Conservation (phyloP, 2,329 filamentous ascomycete genomes). For the Pseudogymnoascus sp. region DNA sequence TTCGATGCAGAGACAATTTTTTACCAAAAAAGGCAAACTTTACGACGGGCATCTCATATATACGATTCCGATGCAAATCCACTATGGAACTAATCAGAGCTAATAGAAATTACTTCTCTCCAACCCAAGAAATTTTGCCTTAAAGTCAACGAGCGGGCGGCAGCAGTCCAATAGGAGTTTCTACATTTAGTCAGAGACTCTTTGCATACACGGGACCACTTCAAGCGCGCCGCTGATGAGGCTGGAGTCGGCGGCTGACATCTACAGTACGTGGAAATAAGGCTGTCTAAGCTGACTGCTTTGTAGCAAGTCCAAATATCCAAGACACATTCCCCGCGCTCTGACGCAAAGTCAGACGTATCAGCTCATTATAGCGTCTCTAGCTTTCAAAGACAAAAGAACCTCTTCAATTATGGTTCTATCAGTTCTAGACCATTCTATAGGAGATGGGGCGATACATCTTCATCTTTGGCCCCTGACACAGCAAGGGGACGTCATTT, state of each 20-base stretch:
- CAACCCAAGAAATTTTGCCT: not conserved
- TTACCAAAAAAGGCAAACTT: not conserved
- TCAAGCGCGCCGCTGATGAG: not conserved
- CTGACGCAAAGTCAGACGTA: not conserved
- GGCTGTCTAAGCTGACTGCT: not conserved
- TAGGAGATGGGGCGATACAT: not conserved
- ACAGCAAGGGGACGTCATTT: not conserved
- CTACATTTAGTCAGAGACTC: conserved; percentile 7
- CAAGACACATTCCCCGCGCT: not conserved
- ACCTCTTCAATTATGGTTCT: not conserved
- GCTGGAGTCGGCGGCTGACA: not conserved
- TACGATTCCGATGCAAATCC: not conserved
- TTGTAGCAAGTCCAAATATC: not conserved
- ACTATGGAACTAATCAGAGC: not conserved
- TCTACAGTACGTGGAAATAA: not conserved
- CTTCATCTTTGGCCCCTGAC: conserved; percentile 2
- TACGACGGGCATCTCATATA: conserved; percentile 2
- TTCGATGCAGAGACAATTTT: not conserved
- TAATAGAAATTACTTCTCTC: not conserved
- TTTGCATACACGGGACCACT: conserved; percentile 7
- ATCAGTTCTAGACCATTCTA: not conserved
- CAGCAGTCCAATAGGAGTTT: conserved; percentile 4
- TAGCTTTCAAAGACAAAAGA: not conserved
- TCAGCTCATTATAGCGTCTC: not conserved
- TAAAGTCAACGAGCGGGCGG: not conserved